Percentiles rank a stretch among this genome's conserved stretches.
phyloP scores from a whole-genome alignment of 257 asterid species.

The Nicotiana paniculata region DNA sequence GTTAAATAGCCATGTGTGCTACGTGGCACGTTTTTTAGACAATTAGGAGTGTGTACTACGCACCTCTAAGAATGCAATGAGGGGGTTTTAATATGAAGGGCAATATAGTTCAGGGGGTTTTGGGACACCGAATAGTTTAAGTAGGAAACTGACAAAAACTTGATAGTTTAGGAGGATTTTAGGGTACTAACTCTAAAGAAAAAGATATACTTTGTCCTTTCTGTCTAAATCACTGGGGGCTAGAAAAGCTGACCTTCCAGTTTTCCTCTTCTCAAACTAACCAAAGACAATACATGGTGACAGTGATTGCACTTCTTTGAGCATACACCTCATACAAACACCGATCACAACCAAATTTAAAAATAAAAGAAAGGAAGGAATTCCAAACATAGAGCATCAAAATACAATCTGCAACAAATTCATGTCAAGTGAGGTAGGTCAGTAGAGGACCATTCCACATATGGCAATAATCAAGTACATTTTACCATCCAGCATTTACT shows the following conservation, averaged over 20 bases:
- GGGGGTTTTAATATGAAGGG: no score
- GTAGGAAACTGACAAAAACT: no score
- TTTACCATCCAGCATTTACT: background rate
- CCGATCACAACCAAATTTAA: background rate
- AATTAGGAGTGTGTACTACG: no score
- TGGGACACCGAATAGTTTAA: no score
- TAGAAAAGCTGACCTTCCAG: background rate
- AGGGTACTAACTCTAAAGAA: background rate
- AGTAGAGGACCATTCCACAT: background rate
- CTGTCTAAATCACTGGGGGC: background rate
- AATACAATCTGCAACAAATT: background rate
- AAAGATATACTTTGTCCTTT: background rate
- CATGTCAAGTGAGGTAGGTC: background rate
- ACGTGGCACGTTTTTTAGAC: no score
- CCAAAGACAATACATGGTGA: background rate
- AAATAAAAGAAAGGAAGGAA: background rate
- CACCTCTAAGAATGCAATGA: no score
- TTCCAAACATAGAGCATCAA: background rate
- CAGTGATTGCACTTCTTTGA: background rate
- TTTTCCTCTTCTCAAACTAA: background rate
- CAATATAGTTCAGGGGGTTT: no score
- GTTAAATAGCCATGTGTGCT: no score
- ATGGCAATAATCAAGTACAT: background rate
- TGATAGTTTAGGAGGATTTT: no score
- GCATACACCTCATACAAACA: background rate